Evolutionary conservation across 768 basidiomycete species (phyloP).

Genomic region (Termitomyces sp.): DNA sequence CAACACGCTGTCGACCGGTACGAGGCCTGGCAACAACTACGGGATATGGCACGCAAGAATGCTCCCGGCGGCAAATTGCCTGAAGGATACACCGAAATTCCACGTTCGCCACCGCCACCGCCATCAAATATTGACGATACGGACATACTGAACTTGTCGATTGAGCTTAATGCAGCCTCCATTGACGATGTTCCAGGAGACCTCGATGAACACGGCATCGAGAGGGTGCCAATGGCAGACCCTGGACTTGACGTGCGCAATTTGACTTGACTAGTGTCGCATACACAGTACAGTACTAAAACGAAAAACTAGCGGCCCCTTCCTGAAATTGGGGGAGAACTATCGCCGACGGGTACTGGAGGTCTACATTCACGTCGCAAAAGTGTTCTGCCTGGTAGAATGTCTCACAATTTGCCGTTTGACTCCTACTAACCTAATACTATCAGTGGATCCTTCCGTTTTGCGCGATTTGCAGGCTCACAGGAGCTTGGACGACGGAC

Average conservation of each 20-base stretch:
- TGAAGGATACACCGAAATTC: conserved; percentile 62
- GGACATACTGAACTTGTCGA: conserved; percentile 84
- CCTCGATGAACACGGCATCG: conserved; percentile 78
- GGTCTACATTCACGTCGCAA: conserved; percentile 89
- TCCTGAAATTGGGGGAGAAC: conserved; percentile 62
- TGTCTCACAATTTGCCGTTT: conserved; percentile 12
- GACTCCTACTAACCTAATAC: background rate
- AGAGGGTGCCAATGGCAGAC: conserved; percentile 90
- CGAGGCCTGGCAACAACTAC: conserved; percentile 86
- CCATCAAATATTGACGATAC: conserved; percentile 76
- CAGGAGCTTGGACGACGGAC: conserved; percentile 68
- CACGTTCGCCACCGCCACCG: conserved; percentile 73
- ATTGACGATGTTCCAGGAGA: conserved; percentile 72
- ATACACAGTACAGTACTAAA: background rate
- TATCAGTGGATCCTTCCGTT: conserved; percentile 80
- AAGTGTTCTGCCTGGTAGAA: conserved; percentile 87
- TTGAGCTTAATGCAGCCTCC: conserved; percentile 83
- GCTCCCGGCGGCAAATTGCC: conserved; percentile 68
- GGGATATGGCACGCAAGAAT: conserved; percentile 72
- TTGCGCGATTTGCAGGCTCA: conserved; percentile 86
- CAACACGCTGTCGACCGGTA: conserved; percentile 82
- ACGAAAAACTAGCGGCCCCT: conserved; percentile 48
- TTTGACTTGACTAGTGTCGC: conserved; percentile 1
- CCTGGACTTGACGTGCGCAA: conserved; percentile 78
- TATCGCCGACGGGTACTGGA: conserved; percentile 41